Evolutionary conservation across 148 eudicot species (phyloP).

Genomic region (Chenopodium quinoa): DNA sequence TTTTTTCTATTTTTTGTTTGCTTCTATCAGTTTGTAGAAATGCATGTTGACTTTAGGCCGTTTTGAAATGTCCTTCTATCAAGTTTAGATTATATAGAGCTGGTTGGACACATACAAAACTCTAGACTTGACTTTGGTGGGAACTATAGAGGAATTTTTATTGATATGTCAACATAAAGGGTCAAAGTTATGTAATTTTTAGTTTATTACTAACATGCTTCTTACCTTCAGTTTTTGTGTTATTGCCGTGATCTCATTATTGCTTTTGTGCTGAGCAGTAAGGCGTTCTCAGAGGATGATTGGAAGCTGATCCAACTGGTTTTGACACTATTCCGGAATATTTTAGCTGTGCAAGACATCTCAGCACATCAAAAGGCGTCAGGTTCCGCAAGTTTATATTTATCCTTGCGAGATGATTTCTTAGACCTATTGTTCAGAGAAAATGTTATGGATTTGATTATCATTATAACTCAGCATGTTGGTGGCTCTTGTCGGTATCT

Average conservation of each 20-base stretch:
- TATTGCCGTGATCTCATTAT: neutral
- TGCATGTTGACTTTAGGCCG: neutral
- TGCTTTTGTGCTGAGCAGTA: slow-evolving; percentile 43
- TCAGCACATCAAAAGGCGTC: slow-evolving; percentile 60
- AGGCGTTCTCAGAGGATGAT: slow-evolving; percentile 83
- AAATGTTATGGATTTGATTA: slow-evolving; percentile 84
- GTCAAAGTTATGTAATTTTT: neutral
- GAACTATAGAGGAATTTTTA: neutral
- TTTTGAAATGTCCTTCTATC: neutral
- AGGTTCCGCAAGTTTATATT: slow-evolving; percentile 58
- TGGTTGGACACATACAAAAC: neutral
- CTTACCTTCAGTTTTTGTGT: neutral
- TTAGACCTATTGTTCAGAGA: slow-evolving; percentile 72
- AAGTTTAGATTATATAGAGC: neutral
- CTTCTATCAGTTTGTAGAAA: neutral
- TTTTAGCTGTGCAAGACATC: slow-evolving; percentile 78
- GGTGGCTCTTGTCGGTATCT: slow-evolving; percentile 65
- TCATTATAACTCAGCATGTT: slow-evolving; percentile 72
- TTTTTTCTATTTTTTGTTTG: neutral
- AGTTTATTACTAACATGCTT: neutral
- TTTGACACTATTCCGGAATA: slow-evolving; percentile 81
- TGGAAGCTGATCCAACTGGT: slow-evolving; percentile 94
- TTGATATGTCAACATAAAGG: neutral
- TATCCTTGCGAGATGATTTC: slow-evolving; percentile 68
- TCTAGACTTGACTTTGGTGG: neutral